Evolutionary conservation across 108 stramenopile species (phyloP), one percentile per base, ranked within the genome.

Genomic region (Skeletonema costatum): DNA sequence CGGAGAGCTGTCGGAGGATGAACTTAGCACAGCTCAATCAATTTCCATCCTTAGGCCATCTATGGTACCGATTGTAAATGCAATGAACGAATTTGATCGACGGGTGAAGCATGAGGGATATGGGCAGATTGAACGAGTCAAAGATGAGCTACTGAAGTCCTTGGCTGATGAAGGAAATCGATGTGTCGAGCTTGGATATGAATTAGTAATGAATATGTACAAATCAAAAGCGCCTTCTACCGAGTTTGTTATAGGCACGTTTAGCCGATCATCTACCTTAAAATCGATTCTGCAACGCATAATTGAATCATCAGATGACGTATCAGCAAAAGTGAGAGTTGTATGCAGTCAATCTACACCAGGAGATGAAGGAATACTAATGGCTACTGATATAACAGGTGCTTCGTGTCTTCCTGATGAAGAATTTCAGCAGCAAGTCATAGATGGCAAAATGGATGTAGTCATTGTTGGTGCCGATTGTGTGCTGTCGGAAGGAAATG

Each of bases 31-130:
- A 11, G 63, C 82, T 0, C 31, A 29, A 12, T 71, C 67, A 21
- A 85, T 87, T 21, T 70, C 83, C 3, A 87, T 87, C 70, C 69
- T 87, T 31, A 81, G 87, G 29, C 87, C 87, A 2, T 77, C 70
- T 56, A 87, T 87, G 87, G 84, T 87, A 8, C 68, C 87, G 11
- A 87, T 87, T 21, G 80, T 73, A 35, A 87, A 87, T 80, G 77
- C 68, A 4, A 82, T 87, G 81, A 63, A 75, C 42, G 60, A 71
- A 70, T 71, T 74, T 70, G 74, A 74, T 29, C 21, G 65, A 74
- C 46, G 63, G 36, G 19, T 61, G 58, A 56, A 25, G 2, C 53
- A 25, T 25, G 4, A 56, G 58, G 36, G 31, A 38, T 25, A 66
- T 64, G 9, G 66, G 9, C 25, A 59, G 66, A 31, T 42, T 25